Conservation (phyloP, 345 rosid species). For the Barbarea vulgaris region DNA sequence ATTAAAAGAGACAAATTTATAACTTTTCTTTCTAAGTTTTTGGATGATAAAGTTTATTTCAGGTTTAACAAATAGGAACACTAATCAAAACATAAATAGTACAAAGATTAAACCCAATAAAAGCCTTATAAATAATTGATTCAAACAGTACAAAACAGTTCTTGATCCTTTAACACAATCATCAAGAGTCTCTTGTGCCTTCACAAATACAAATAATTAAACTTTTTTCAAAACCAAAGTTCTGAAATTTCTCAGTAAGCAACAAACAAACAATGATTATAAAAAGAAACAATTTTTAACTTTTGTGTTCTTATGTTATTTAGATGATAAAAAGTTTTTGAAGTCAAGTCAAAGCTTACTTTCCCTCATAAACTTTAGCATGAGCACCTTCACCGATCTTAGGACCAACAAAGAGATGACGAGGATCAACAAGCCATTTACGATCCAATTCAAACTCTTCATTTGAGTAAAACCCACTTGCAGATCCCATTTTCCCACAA, state of each 20-base stretch:
- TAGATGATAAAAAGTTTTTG: conserved; percentile 21
- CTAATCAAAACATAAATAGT: background rate
- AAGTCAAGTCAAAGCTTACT: conserved; percentile 72
- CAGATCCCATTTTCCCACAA: conserved; percentile 71
- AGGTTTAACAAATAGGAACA: background rate
- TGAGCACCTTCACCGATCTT: conserved; percentile 99
- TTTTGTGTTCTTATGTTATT: background rate
- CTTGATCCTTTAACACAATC: background rate
- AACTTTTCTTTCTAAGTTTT: too few relatives aligned
- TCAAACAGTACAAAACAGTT: background rate
- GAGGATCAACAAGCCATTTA: conserved; percentile 91
- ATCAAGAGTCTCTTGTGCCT: background rate
- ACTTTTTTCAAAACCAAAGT: background rate
- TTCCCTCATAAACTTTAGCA: conserved; percentile 98
- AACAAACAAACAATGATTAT: conserved; percentile 13
- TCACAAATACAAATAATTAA: background rate
- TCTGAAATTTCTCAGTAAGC: background rate
- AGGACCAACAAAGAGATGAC: conserved; percentile 92
- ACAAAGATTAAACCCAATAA: conserved; percentile 3
- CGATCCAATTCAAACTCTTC: conserved; percentile 70
- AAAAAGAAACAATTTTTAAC: conserved; percentile 1
- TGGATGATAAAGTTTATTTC: too few relatives aligned
- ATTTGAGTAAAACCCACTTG: conserved; percentile 59
- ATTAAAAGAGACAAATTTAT: too few relatives aligned
- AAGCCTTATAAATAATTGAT: background rate